phyloP scores from a whole-genome alignment of 805 yeast genomes.

The Tetrapisispora arboricola region DNA sequence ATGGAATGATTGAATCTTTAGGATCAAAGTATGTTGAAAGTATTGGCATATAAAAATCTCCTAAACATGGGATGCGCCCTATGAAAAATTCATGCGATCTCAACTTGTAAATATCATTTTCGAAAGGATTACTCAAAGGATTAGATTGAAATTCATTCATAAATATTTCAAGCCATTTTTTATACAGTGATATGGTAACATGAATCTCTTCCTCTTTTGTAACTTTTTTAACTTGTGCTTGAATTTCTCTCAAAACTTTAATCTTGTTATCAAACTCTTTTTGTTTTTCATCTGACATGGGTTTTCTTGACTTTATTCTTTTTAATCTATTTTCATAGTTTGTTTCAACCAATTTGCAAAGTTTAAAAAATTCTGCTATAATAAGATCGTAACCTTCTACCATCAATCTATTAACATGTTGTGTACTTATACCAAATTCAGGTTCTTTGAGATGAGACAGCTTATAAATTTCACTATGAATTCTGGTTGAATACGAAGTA shows the following conservation, averaged over 20 bases:
- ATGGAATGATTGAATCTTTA: neutral
- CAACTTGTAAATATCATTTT: slow-evolving; percentile 19
- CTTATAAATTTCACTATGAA: slow-evolving; percentile 22
- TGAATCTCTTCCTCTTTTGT: slow-evolving; percentile 9
- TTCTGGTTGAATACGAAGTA: slow-evolving; percentile 15
- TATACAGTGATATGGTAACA: slow-evolving; percentile 12
- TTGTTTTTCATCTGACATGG: slow-evolving; percentile 15
- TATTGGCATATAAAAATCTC: slow-evolving; percentile 27
- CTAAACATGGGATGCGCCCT: slow-evolving; percentile 24
- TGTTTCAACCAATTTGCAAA: slow-evolving; percentile 18
- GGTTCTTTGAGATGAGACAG: slow-evolving; percentile 24
- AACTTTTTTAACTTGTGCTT: slow-evolving; percentile 9
- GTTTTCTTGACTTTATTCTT: slow-evolving; percentile 17
- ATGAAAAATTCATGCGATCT: slow-evolving; percentile 25
- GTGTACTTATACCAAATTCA: slow-evolving; percentile 19
- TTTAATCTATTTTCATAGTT: slow-evolving; percentile 19
- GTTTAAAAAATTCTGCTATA: slow-evolving; percentile 14
- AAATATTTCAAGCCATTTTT: slow-evolving; percentile 20
- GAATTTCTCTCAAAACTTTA: slow-evolving; percentile 13
- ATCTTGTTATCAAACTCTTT: slow-evolving; percentile 17
- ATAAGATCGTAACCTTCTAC: slow-evolving; percentile 19
- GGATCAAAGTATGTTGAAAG: slow-evolving; percentile 7
- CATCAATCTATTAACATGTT: slow-evolving; percentile 19
- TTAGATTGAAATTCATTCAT: slow-evolving; percentile 19
- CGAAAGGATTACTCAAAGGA: slow-evolving; percentile 23